A percentile compares a stretch with the other conserved stretches of the same genome.
phyloP scores from a whole-genome alignment of 2,329 filamentous ascomycete species.

The Passalora sequoiae region DNA sequence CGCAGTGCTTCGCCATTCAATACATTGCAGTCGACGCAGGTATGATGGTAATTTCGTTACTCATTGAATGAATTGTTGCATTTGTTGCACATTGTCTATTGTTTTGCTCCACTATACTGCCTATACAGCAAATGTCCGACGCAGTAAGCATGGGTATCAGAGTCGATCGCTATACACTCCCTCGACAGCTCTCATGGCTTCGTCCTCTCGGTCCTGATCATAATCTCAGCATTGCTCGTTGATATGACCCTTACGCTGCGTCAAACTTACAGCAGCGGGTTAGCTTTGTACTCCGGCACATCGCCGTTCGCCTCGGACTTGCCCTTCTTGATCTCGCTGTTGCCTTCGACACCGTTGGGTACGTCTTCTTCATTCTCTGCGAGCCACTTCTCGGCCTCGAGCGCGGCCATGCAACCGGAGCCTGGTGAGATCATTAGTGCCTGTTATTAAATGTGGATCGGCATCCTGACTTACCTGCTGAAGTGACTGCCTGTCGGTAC shows the following conservation, averaged over 20 bases:
- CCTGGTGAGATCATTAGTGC: conserved; percentile 49
- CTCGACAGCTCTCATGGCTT: neutral
- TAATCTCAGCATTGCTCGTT: neutral
- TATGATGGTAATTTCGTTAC: too few relatives aligned
- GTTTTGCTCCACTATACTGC: too few relatives aligned
- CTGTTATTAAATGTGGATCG: neutral
- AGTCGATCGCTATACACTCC: conserved; percentile 3
- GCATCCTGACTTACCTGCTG: conserved; percentile 64
- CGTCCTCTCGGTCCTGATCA: conserved; percentile 2
- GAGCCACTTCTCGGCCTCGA: conserved; percentile 93
- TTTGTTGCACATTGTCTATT: too few relatives aligned
- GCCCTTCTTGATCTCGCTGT: conserved; percentile 45
- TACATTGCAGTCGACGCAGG: too few relatives aligned
- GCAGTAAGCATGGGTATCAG: conserved; percentile 5
- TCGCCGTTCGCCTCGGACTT: conserved; percentile 45
- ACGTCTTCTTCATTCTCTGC: conserved; percentile 66
- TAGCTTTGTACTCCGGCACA: conserved; percentile 58
- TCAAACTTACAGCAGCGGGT: conserved; percentile 54
- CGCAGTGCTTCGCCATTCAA: too few relatives aligned
- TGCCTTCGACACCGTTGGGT: conserved; percentile 46
- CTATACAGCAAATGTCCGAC: too few relatives aligned
- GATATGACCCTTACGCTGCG: neutral
- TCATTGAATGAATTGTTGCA: too few relatives aligned
- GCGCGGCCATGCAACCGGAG: conserved; percentile 88
- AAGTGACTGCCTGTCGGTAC: conserved; percentile 96